phyloP scores from a whole-genome alignment of 2,329 filamentous ascomycete genomes.

The Penicillium decumbens region DNA sequence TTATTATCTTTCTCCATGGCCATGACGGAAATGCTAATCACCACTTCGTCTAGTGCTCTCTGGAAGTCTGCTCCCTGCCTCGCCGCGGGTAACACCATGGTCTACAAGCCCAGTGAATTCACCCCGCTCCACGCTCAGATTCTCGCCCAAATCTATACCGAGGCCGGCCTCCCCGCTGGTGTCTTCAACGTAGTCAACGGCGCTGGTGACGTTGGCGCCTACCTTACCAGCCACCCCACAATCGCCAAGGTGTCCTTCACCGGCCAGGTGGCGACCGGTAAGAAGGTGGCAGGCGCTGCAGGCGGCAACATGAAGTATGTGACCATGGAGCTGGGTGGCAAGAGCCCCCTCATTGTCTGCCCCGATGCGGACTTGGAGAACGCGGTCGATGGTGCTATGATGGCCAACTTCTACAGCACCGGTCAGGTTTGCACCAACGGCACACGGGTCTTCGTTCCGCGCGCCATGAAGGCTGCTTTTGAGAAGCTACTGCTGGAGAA shows the following conservation, averaged over 20 bases:
- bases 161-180: constrained; percentile 73
- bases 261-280: constrained; percentile 76
- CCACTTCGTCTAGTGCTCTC: constrained; percentile 51
- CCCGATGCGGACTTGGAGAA: constrained; percentile 72
- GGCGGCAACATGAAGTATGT: constrained; percentile 80
- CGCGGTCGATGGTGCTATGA: constrained; percentile 86
- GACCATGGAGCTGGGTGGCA: constrained; percentile 88
- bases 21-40: constrained; percentile 3
- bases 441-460: constrained; percentile 77
- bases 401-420: constrained; percentile 88
- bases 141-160: constrained; percentile 69
- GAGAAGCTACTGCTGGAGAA: constrained; percentile 66
- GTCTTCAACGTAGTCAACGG: constrained; percentile 87
- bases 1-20: background rate
- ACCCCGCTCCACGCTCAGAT: constrained; percentile 76
- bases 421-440: constrained; percentile 93
- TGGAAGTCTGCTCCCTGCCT: constrained; percentile 87
- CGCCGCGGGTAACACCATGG: constrained; percentile 82
- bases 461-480: constrained; percentile 60
- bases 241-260: constrained; percentile 89
- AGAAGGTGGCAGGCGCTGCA: constrained; percentile 72
- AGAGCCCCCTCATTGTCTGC: constrained; percentile 74
- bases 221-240: constrained; percentile 64
- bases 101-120: constrained; percentile 86
- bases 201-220: constrained; percentile 69